These are phyloP conservation scores for Pythium utonaiense DNA, from an alignment of 352 stramenopile species.

Conservation along the genomic window DNA sequence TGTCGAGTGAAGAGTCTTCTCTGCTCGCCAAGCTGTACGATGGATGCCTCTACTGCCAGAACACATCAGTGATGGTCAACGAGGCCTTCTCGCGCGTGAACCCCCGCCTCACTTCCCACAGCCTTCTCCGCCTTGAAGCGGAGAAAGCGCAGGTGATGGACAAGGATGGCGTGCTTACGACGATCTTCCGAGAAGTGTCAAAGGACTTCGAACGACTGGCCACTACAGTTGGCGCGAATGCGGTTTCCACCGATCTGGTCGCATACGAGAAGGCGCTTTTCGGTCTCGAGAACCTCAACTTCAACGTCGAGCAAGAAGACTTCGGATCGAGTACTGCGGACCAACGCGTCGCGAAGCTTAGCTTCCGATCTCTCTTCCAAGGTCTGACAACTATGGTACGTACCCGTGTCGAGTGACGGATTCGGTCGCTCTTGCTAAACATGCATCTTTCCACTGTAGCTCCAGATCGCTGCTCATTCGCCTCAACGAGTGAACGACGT, in stretches of 20 bases:
- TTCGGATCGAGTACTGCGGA: constrained; percentile 48
- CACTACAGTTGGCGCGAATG: constrained; percentile 28
- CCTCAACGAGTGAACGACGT: constrained; percentile 65
- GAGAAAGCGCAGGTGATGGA: constrained; percentile 57
- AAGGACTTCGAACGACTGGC: constrained; percentile 66
- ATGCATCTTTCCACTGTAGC: too few species aligned
- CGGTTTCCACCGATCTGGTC: constrained; percentile 23
- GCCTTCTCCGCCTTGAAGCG: constrained; percentile 44
- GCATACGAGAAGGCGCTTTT: constrained; percentile 62
- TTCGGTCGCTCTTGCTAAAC: too few species aligned
- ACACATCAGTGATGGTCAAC: constrained; percentile 54
- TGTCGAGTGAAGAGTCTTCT: constrained; percentile 47
- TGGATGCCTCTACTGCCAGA: constrained; percentile 58
- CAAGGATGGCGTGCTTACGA: constrained; percentile 61
- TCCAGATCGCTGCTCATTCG: constrained; percentile 60
- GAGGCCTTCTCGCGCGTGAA: constrained; percentile 71
- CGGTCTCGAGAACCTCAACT: constrained; percentile 67
- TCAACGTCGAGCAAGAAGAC: constrained; percentile 62
- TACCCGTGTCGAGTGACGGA: too few species aligned
- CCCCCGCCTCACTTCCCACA: constrained; percentile 45
- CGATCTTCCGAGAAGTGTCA: constrained; percentile 41
- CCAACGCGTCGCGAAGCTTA: constrained; percentile 49
- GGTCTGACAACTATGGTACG: constrained; percentile 64
- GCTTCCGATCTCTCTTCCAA: constrained; percentile 45
- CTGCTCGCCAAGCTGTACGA: constrained; percentile 71